Evolutionary conservation across 2,329 filamentous ascomycete species (phyloP).

Genomic region (Emericellopsis atlantica): DNA sequence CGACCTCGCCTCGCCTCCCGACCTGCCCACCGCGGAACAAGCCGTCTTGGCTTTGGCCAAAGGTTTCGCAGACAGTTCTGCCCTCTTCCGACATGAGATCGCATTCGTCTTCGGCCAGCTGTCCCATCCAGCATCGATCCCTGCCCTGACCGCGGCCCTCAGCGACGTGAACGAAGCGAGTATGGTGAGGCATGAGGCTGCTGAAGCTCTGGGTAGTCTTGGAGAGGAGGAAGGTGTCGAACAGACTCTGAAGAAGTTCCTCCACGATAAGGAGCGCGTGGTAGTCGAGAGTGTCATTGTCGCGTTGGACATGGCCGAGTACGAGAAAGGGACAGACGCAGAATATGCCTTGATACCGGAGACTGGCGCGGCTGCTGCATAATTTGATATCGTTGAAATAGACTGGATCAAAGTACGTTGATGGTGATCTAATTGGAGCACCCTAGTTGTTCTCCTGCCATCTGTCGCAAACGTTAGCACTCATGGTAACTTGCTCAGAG

Average conservation of each 20-base stretch:
- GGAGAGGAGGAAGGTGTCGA: conserved; percentile 92
- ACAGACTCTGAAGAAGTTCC: conserved; percentile 66
- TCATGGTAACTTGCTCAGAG: not conserved
- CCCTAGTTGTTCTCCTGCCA: conserved; percentile 49
- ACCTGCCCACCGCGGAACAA: conserved; percentile 78
- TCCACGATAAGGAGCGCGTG: conserved; percentile 84
- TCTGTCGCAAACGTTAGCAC: conserved; percentile 16
- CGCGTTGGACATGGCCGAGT: conserved; percentile 95
- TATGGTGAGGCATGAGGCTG: conserved; percentile 97
- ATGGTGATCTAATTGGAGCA: not conserved
- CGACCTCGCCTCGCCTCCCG: conserved; percentile 86
- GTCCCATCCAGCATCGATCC: conserved; percentile 92
- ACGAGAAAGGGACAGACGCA: conserved; percentile 74
- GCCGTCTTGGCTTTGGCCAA: conserved; percentile 76
- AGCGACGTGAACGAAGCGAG: conserved; percentile 72
- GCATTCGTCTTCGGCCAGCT: conserved; percentile 97
- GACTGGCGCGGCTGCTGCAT: conserved; percentile 27
- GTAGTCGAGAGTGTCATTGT: conserved; percentile 92
- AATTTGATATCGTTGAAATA: conserved; percentile 5
- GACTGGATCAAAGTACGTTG: not conserved
- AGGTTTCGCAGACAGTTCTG: conserved; percentile 75
- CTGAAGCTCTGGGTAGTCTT: conserved; percentile 86
- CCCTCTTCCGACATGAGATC: conserved; percentile 93
- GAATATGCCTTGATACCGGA: conserved; percentile 90
- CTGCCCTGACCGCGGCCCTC: conserved; percentile 67